phyloP scores from a whole-genome alignment of 1,284 basidiomycete genomes.

The Moesziomyces parantarcticus region DNA sequence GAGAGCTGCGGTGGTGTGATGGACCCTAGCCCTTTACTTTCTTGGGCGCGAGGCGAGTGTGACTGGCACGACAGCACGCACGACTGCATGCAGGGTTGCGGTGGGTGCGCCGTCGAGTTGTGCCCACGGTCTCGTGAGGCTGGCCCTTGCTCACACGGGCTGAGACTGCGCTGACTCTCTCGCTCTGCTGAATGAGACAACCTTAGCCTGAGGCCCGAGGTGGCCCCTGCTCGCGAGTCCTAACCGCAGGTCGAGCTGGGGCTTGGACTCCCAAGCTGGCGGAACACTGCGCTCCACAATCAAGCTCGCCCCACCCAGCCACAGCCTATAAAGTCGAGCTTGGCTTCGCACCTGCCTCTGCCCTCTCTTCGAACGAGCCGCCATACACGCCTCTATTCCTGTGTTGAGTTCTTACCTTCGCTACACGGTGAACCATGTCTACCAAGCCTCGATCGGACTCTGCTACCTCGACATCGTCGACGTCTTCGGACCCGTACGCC shows the following conservation, averaged over 20 bases:
- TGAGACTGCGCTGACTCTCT: not conserved
- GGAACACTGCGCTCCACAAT: not conserved
- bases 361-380: too few relatives aligned
- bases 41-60: too few relatives aligned
- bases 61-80: too few relatives aligned
- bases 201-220: not conserved
- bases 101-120: not conserved
- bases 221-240: not conserved
- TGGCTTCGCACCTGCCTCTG: too few relatives aligned
- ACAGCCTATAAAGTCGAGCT: not conserved
- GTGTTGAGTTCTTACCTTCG: not conserved
- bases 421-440: slow-evolving; percentile 14
- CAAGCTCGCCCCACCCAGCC: not conserved
- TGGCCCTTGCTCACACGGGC: not conserved
- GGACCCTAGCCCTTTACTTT: too few relatives aligned
- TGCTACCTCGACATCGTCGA: slow-evolving; percentile 22
- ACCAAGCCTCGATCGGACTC: slow-evolving; percentile 37
- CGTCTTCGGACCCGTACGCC: slow-evolving; percentile 32
- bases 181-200: not conserved
- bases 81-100: not conserved
- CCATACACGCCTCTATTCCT: not conserved
- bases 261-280: not conserved
- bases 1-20: not conserved
- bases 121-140: not conserved
- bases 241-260: not conserved